These are phyloP conservation scores for Podila horticola DNA, from an alignment of 192 early-diverging fungal genomes.

Conservation along the genomic window DNA sequence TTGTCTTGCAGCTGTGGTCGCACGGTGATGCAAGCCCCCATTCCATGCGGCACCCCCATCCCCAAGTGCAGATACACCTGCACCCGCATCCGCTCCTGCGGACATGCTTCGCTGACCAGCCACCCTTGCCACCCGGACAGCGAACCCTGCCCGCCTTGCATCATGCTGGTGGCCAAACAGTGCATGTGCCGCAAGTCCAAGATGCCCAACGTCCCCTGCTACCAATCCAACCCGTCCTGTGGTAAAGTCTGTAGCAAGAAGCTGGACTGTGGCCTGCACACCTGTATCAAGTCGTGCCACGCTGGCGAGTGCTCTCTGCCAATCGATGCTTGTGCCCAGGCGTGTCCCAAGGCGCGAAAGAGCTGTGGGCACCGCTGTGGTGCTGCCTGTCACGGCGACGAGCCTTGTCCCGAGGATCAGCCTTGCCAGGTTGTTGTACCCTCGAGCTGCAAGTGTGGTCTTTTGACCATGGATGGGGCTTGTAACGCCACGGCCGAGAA, in stretches of 20 bases:
- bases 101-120: constrained; percentile 73
- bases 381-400: constrained; percentile 78
- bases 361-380: constrained; percentile 88
- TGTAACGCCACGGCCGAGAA: constrained; percentile 73
- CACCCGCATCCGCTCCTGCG: constrained; percentile 75
- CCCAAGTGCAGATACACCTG: constrained; percentile 84
- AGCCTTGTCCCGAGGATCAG: constrained; percentile 78
- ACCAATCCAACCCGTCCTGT: constrained; percentile 78
- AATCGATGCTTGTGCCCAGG: constrained; percentile 66
- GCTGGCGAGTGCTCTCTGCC: constrained; percentile 73
- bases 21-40: constrained; percentile 83
- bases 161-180: constrained; percentile 76
- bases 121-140: constrained; percentile 90
- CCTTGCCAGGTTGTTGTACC: constrained; percentile 71
- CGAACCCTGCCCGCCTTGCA: constrained; percentile 92
- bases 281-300: constrained; percentile 88
- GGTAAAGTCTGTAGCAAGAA: constrained; percentile 71
- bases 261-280: constrained; percentile 76
- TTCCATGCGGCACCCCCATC: constrained; percentile 83
- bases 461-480: constrained; percentile 61
- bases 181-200: constrained; percentile 85
- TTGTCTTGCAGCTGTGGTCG: constrained; percentile 88
- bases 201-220: constrained; percentile 87
- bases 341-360: constrained; percentile 79
- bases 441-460: constrained; percentile 83